phyloP scores from a whole-genome alignment of 371 early-diverging fungal species.

The Mortierella sp. region DNA sequence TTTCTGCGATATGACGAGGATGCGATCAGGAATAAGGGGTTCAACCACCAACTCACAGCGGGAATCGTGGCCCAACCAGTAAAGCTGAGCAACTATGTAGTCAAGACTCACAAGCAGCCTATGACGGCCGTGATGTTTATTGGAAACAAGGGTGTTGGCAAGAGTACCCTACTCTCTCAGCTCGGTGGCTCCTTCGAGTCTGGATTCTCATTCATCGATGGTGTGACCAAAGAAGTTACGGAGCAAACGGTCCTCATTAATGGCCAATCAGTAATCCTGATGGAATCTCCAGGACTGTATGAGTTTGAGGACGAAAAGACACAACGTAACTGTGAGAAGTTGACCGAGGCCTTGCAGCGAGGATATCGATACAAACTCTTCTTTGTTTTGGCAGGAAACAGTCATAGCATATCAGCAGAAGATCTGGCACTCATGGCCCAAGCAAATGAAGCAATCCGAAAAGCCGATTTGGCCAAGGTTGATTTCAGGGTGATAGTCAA shows the following conservation, averaged over 20 bases:
- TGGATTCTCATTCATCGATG: slow-evolving; percentile 9
- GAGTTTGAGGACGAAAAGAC: slow-evolving; percentile 6
- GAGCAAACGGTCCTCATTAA: not conserved
- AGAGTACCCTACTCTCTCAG: slow-evolving; percentile 18
- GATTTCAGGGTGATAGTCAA: slow-evolving; percentile 9
- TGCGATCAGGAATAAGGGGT: no score
- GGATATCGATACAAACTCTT: slow-evolving; percentile 15
- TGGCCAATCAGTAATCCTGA: not conserved
- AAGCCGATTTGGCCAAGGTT: not conserved
- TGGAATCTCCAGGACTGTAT: slow-evolving; percentile 19
- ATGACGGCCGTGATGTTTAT: not conserved
- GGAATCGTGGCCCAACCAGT: no score
- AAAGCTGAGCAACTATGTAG: no score
- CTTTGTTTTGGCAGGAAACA: slow-evolving; percentile 20
- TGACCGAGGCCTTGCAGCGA: slow-evolving; percentile 1
- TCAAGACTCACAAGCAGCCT: no score
- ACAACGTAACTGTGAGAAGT: not conserved
- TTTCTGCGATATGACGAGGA: no score
- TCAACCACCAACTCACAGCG: no score
- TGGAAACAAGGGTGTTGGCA: slow-evolving; percentile 19
- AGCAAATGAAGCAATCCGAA: slow-evolving; percentile 8
- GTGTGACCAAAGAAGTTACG: slow-evolving; percentile 2
- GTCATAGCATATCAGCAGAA: not conserved
- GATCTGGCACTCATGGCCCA: slow-evolving; percentile 19
- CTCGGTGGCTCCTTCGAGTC: slow-evolving; percentile 19